Conservation (phyloP, 257 asterid genomes). For the Salvia splendens region DNA sequence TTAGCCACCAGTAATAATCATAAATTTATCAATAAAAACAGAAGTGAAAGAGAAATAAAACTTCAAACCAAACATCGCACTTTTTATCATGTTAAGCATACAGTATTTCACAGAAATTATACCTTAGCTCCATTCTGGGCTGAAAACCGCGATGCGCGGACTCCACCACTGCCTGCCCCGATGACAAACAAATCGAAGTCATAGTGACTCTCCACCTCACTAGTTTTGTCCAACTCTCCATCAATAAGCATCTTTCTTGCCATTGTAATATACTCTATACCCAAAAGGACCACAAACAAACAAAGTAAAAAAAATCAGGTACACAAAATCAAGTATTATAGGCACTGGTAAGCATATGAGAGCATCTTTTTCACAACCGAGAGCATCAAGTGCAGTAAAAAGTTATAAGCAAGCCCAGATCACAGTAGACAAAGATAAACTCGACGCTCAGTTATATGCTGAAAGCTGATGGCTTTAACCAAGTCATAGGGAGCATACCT, state of each 20-base stretch:
- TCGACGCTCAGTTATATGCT: background rate
- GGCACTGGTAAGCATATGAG: conserved; percentile 13
- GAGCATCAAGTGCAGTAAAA: conserved; percentile 4
- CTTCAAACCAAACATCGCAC: background rate
- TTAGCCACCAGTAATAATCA: background rate
- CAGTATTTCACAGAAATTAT: background rate
- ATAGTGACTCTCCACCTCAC: conserved; percentile 53
- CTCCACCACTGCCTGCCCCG: conserved; percentile 99
- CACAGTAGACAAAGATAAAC: conserved; percentile 23
- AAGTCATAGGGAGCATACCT: background rate
- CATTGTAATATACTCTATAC: conserved; percentile 52
- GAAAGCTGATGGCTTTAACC: background rate
- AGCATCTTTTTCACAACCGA: conserved; percentile 14
- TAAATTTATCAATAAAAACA: conserved; percentile 5
- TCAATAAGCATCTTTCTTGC: conserved; percentile 93
- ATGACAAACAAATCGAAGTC: conserved; percentile 92
- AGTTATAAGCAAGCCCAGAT: conserved; percentile 3
- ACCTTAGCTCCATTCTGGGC: conserved; percentile 97
- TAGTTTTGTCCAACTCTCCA: conserved; percentile 54
- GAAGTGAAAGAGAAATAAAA: conserved; percentile 5
- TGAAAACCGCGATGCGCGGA: conserved; percentile 86
- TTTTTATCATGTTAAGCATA: background rate
- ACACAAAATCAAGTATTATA: conserved; percentile 17
- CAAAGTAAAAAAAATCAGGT: conserved; percentile 18
- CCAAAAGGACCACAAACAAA: conserved; percentile 30